A percentile compares a stretch with the other conserved stretches of the same genome.
phyloP scores from a whole-genome alignment of 345 rosid genomes.

The Bruguiera gymnorhiza region DNA sequence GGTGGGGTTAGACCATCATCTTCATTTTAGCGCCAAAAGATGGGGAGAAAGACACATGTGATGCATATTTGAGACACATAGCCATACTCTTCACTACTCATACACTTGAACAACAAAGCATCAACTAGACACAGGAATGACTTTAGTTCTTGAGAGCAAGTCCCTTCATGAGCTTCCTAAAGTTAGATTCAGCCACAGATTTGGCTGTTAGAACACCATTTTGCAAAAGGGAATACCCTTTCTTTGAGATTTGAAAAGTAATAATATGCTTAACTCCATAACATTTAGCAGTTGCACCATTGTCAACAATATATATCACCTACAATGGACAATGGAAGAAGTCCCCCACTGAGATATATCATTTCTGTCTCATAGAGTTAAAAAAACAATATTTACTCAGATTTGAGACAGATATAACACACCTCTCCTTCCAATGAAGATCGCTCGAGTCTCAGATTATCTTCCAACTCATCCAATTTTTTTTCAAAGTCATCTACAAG shows the following conservation, averaged over 20 bases:
- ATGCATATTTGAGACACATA: neutral
- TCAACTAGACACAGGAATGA: neutral
- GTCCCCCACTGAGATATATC: no score
- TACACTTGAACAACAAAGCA: neutral
- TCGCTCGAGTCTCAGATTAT: conserved; percentile 54
- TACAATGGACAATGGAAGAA: no score
- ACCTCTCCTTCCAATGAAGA: conserved; percentile 58
- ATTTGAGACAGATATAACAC: conserved; percentile 15
- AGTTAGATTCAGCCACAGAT: neutral
- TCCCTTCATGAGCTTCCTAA: neutral
- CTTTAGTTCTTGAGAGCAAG: neutral
- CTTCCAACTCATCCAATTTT: conserved; percentile 65
- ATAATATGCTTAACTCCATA: no score
- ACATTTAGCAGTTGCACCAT: no score
- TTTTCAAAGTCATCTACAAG: conserved; percentile 55
- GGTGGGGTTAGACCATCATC: conserved; percentile 13
- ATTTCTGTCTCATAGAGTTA: no score
- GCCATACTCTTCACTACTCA: no score
- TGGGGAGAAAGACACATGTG: neutral
- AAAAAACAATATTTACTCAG: neutral
- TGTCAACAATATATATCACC: no score
- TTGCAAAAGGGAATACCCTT: no score
- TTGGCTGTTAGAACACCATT: neutral
- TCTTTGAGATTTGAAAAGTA: no score
- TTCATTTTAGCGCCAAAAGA: conserved; percentile 4